Conservation (phyloP, 345 rosid genomes). For the Populus ilicifolia region DNA sequence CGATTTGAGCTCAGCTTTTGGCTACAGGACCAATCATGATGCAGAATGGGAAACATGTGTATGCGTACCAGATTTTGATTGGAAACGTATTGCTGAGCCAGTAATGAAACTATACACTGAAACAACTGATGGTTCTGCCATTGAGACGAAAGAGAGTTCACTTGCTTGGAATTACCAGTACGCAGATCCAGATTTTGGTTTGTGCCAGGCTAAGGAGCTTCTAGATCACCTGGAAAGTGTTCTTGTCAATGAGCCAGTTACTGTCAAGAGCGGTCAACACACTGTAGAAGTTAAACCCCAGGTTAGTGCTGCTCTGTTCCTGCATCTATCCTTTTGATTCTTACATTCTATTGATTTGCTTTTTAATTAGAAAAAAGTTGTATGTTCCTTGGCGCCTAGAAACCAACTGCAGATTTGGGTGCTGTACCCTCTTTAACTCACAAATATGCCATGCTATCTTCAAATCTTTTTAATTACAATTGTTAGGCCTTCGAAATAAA, state of each 20-base stretch:
- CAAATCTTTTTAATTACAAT: background rate
- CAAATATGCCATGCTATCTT: background rate
- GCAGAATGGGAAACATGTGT: slow-evolving; percentile 76
- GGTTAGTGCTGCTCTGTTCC: slow-evolving; percentile 38
- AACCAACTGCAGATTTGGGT: background rate
- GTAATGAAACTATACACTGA: slow-evolving; percentile 88
- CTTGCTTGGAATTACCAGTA: slow-evolving; percentile 79
- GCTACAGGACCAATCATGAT: slow-evolving; percentile 54
- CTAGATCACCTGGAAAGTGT: slow-evolving; percentile 92
- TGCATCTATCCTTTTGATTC: background rate
- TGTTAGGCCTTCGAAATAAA: background rate
- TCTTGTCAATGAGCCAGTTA: slow-evolving; percentile 83
- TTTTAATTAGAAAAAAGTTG: background rate
- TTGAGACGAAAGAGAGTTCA: slow-evolving; percentile 85
- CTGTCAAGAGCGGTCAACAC: slow-evolving; percentile 83
- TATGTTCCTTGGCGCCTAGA: background rate
- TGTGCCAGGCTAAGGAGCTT: slow-evolving; percentile 97
- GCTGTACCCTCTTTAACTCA: background rate
- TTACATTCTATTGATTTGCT: background rate
- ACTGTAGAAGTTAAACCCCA: slow-evolving; percentile 97
- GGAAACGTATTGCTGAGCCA: slow-evolving; percentile 97
- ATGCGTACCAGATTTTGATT: slow-evolving; percentile 59
- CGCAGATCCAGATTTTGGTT: slow-evolving; percentile 95
- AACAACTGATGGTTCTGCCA: slow-evolving; percentile 91
- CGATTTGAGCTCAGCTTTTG: background rate